Evolutionary conservation across 1,284 basidiomycete genomes (phyloP).

Genomic region (Melampsora abietis-canadensis): DNA sequence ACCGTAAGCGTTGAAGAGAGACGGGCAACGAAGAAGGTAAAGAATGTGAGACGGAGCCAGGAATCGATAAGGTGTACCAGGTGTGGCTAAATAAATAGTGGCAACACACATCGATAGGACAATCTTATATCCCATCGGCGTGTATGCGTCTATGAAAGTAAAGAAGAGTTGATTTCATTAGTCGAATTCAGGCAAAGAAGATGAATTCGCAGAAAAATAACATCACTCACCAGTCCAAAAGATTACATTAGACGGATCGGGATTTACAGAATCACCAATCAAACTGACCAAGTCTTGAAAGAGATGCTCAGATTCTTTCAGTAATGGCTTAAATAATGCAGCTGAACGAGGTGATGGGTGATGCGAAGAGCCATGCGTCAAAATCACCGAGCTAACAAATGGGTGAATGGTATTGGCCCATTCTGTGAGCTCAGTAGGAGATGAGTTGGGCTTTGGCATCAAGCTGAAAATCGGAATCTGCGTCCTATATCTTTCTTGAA

Average conservation of each 20-base stretch:
- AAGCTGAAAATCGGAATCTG: not conserved
- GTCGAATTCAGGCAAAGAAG: not conserved
- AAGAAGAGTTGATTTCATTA: not conserved
- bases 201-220: not conserved
- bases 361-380: constrained; percentile 6
- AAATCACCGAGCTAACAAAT: not conserved
- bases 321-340: not conserved
- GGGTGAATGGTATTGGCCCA: not conserved
- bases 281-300: not conserved
- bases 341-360: not conserved
- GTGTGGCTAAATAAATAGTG: not conserved
- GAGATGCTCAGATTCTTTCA: not conserved
- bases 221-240: constrained; percentile 8
- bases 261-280: not conserved
- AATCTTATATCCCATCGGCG: not conserved
- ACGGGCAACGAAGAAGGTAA: not conserved
- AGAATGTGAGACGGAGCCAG: not conserved
- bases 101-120: constrained; percentile 13
- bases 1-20: not conserved
- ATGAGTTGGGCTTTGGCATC: not conserved
- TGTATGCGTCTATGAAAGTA: not conserved
- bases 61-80: constrained; percentile 8
- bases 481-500: not conserved
- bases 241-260: not conserved
- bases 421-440: not conserved